Evolutionary conservation across 371 early-diverging fungal species (phyloP), one percentile per base, ranked within the genome.

Genomic region (Actinomortierella ambigua): DNA sequence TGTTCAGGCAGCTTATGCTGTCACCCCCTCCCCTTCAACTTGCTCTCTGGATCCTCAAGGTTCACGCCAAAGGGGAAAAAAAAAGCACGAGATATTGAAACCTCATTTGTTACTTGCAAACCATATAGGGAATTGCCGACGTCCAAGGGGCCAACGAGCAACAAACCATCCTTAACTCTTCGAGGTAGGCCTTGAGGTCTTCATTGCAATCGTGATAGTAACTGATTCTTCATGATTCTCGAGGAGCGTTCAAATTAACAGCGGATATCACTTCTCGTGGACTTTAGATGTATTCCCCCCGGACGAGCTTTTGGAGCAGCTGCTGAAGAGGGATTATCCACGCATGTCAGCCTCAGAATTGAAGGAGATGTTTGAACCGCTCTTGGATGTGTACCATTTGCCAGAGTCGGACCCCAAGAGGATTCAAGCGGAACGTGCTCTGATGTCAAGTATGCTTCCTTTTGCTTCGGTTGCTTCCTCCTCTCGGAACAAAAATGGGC

Each of bases 261-360:
- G 14, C 17, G 7, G 15, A 22, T 17, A 7, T 28, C 13, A 11
- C 17, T 43, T 28, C 2, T 14, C 11, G 8, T 13, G 15, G 28
- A 26, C n/a, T 34, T 9, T 47, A 71, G 73, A 71, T 41, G 57
- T 71, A 48, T 40, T 71, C n/a, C 73, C 73, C 0, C 47, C 62
- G n/a, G 66, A 71, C 42, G 51, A 48, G 7, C 48, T 71, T 43
- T 14, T 71, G 8, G 26, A 59, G 51, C 62, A 65, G 17, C 24
- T 61, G 50, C 54, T 71, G 29, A 27, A 44, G 7, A 50, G 55
- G 48, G 28, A 59, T 39, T 59, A 66, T 1, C 46, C 59, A 11
- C 22, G 44, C 20, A 23, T 63, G 20, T 55, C 59, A 9, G 5
- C 62, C 23, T 59, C 55, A 0, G 66, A 62, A 40, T 41, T 50